phyloP scores from a whole-genome alignment of 2,329 filamentous ascomycete species.

The Diaporthe aspalathi region DNA sequence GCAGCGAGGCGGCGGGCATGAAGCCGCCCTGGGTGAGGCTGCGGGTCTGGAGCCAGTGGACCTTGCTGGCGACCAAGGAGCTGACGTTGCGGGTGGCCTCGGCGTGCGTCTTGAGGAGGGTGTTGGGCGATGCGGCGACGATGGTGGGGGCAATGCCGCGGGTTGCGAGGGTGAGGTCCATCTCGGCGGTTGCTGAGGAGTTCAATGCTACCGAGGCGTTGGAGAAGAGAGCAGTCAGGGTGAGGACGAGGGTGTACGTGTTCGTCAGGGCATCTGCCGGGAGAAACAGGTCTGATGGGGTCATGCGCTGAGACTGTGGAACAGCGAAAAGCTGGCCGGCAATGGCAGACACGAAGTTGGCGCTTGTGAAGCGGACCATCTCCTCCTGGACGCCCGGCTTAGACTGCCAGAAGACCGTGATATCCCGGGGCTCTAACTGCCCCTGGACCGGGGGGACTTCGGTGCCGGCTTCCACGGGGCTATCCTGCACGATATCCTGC shows the following conservation, averaged over 20 bases:
- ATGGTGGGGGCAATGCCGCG: conserved; percentile 83
- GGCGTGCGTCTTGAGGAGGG: conserved; percentile 75
- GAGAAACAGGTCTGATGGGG: conserved; percentile 82
- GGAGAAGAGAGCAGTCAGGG: conserved; percentile 83
- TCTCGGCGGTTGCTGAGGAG: conserved; percentile 80
- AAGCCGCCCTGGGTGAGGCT: conserved; percentile 76
- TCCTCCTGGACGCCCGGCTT: conserved; percentile 67
- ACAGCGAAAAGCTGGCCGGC: conserved; percentile 81
- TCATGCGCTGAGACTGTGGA: conserved; percentile 79
- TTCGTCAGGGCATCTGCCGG: conserved; percentile 84
- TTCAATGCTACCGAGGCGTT: conserved; percentile 90
- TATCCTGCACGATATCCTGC: conserved; percentile 87
- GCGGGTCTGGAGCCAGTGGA: conserved; percentile 78
- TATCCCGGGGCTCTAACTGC: conserved; percentile 62
- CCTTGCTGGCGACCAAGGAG: conserved; percentile 72
- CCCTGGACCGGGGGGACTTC: conserved; percentile 74
- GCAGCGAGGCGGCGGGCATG: conserved; percentile 74
- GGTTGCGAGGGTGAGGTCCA: conserved; percentile 79
- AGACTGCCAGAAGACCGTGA: conserved; percentile 76
- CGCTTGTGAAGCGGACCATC: conserved; percentile 84
- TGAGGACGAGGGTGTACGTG: conserved; percentile 82
- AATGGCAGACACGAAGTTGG: conserved; percentile 88
- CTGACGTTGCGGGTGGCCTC: conserved; percentile 69
- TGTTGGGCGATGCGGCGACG: conserved; percentile 80
- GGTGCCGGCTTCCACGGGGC: conserved; percentile 65